Conservation (phyloP, 257 asterid genomes). For the Penstemon davidsonii region DNA sequence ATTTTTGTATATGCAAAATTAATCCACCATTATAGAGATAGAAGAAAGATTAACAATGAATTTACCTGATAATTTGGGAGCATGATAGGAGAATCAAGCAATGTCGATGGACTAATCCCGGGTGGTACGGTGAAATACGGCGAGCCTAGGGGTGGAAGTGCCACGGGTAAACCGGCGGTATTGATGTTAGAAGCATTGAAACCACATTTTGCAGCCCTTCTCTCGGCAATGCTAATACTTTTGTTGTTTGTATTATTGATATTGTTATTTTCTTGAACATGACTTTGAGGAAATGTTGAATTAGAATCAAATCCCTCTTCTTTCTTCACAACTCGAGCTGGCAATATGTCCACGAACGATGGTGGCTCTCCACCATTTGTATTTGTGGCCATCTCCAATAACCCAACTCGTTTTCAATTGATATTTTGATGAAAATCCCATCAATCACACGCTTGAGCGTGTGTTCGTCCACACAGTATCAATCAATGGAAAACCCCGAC, state of each 20-base stretch:
- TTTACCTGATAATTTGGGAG: slow-evolving; percentile 60
- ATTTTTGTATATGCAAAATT: too few relatives aligned
- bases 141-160: slow-evolving; percentile 12
- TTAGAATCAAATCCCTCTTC: slow-evolving; percentile 26
- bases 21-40: too few relatives aligned
- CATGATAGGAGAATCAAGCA: slow-evolving; percentile 73
- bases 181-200: slow-evolving; percentile 45
- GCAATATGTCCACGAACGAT: neutral
- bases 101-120: slow-evolving; percentile 67
- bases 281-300: neutral
- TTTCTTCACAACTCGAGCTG: slow-evolving; percentile 19
- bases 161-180: neutral
- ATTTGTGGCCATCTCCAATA: slow-evolving; percentile 28
- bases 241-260: neutral
- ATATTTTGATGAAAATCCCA: neutral
- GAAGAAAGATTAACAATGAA: neutral
- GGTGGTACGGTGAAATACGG: slow-evolving; percentile 58
- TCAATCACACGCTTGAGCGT: slow-evolving; percentile 3
- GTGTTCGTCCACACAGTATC: slow-evolving; percentile 42
- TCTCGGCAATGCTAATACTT: slow-evolving; percentile 52
- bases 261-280: neutral
- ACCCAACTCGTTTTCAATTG: slow-evolving; percentile 12
- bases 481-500: slow-evolving; percentile 50
- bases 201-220: slow-evolving; percentile 63
- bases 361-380: slow-evolving; percentile 7